These are phyloP conservation scores for Artemisia annua DNA, from an alignment of 129 eudicot species.

Conservation along the genomic window DNA sequence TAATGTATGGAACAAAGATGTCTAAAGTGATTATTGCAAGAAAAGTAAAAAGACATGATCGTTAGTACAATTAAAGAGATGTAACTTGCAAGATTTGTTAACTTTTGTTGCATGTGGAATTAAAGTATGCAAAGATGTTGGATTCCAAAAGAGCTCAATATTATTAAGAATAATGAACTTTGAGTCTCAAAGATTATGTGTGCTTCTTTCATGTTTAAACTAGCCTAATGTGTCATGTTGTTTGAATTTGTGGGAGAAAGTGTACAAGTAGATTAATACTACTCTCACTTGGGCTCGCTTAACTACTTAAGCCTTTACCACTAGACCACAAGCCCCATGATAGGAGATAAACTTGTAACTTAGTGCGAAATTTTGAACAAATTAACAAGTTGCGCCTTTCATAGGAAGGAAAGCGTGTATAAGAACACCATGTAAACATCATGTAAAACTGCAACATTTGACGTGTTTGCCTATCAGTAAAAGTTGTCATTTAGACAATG, in stretches of 20 bases:
- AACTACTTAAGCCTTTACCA: too few relatives aligned
- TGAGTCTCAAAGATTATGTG: too few relatives aligned
- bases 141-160: slow-evolving; percentile 9
- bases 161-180: background rate
- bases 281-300: too few relatives aligned
- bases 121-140: background rate
- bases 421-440: background rate
- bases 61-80: slow-evolving; percentile 13
- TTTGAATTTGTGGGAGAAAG: too few relatives aligned
- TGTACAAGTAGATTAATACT: too few relatives aligned
- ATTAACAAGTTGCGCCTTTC: background rate
- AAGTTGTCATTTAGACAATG: background rate
- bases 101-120: background rate
- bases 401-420: background rate
- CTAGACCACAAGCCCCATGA: too few relatives aligned
- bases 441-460: background rate
- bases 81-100: background rate
- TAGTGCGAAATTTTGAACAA: background rate
- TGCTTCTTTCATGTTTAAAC: too few relatives aligned
- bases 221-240: background rate
- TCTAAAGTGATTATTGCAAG: slow-evolving; percentile 6
- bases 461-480: background rate
- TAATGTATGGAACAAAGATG: background rate
- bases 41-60: background rate
- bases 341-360: too few relatives aligned